A percentile compares a stretch with the other conserved stretches of the same genome.
Conservation (phyloP, 192 early-diverging fungal species). For the Umbelopsis sp. region DNA sequence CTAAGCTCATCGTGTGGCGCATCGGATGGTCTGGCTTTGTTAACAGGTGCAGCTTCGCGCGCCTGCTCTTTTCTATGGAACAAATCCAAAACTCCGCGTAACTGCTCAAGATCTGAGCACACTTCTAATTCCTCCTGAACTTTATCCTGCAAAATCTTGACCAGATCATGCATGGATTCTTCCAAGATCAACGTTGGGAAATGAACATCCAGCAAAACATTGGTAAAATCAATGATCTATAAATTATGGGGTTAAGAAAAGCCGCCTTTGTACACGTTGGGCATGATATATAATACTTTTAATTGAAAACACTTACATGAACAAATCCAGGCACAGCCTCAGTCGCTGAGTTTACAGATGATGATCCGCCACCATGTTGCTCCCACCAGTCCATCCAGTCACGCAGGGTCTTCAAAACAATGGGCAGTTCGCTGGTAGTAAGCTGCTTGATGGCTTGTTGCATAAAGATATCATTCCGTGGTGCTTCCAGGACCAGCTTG, state of each 20-base stretch:
- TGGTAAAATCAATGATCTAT: constrained; percentile 49
- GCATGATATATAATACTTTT: constrained; percentile 4
- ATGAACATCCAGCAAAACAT: constrained; percentile 49
- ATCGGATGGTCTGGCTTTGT: constrained; percentile 30
- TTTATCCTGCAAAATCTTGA: constrained; percentile 31
- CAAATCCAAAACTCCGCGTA: constrained; percentile 43
- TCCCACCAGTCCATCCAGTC: constrained; percentile 39
- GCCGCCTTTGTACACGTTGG: neutral
- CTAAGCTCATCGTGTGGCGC: constrained; percentile 27
- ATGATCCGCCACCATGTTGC: constrained; percentile 38
- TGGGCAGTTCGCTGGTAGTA: constrained; percentile 43
- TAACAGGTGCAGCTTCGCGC: constrained; percentile 21
- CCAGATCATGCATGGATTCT: constrained; percentile 42
- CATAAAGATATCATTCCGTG: constrained; percentile 53
- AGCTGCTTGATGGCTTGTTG: constrained; percentile 53
- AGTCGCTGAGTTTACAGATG: constrained; percentile 27
- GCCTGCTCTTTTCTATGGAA: constrained; percentile 43
- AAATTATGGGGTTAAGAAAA: neutral
- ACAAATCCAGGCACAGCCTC: constrained; percentile 38
- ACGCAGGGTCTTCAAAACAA: constrained; percentile 41
- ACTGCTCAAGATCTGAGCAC: constrained; percentile 39
- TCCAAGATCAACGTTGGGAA: constrained; percentile 54
- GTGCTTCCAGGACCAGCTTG: constrained; percentile 37
- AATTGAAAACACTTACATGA: constrained; percentile 29
- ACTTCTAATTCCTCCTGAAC: constrained; percentile 35